Percentiles rank a stretch among this genome's conserved stretches.
phyloP scores from a whole-genome alignment of 345 rosid genomes.

The Citrus glauca region DNA sequence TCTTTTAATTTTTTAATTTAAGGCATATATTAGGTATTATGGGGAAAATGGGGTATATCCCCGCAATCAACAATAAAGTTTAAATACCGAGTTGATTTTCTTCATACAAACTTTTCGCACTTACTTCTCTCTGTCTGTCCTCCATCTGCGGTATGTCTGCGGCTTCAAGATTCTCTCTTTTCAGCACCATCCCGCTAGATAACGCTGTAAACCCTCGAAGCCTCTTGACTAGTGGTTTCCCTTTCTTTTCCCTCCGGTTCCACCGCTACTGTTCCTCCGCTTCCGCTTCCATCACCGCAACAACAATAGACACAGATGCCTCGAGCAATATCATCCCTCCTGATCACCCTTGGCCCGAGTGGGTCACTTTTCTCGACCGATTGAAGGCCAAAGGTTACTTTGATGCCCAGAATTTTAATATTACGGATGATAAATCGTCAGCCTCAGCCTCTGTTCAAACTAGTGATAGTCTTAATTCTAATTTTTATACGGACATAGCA shows the following conservation, averaged over 20 bases:
- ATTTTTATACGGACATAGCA: slow-evolving; percentile 49
- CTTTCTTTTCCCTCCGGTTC: background rate
- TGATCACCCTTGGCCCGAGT: slow-evolving; percentile 89
- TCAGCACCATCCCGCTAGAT: background rate
- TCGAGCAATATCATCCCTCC: background rate
- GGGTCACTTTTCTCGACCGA: slow-evolving; percentile 72
- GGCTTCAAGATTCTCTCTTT: background rate
- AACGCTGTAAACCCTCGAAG: background rate
- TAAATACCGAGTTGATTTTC: no score
- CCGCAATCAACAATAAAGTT: no score
- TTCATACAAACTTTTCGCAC: no score
- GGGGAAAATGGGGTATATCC: no score
- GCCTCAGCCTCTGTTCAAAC: background rate
- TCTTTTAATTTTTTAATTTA: no score
- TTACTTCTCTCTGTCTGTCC: background rate
- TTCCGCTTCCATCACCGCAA: background rate
- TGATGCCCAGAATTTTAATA: background rate
- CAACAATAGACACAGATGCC: slow-evolving; percentile 7
- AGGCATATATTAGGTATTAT: no score
- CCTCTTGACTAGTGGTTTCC: background rate
- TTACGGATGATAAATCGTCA: background rate
- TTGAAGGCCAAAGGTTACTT: slow-evolving; percentile 71
- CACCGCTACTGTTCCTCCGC: background rate
- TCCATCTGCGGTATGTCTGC: background rate
- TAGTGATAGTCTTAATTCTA: background rate